A percentile compares a stretch with the other conserved stretches of the same genome.
Evolutionary conservation across 1,139 yeast species (phyloP).

Genomic region (Yamadazyma friedrichii): DNA sequence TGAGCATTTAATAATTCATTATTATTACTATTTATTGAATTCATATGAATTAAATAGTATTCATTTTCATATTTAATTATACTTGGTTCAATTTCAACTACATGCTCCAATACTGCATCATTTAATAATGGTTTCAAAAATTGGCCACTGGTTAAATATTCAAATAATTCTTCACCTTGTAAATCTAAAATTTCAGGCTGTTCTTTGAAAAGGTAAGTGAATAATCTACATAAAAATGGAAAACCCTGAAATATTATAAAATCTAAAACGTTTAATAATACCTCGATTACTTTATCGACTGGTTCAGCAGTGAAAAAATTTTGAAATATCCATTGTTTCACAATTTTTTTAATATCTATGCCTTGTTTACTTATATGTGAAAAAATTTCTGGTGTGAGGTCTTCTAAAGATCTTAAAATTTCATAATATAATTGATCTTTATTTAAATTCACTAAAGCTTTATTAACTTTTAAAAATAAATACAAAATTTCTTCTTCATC

Average conservation of each 20-base stretch:
- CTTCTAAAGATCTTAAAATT: conserved; percentile 38
- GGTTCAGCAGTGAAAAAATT: conserved; percentile 22
- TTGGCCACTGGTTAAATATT: conserved; percentile 23
- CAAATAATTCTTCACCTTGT: conserved; percentile 30
- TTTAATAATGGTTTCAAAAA: conserved; percentile 18
- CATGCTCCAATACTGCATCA: conserved; percentile 13
- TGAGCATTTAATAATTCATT: conserved; percentile 40
- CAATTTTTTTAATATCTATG: conserved; percentile 26
- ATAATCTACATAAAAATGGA: conserved; percentile 32
- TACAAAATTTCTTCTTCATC: conserved; percentile 32
- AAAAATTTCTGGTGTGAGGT: conserved; percentile 25
- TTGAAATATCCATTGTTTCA: conserved; percentile 23
- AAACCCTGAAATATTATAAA: conserved; percentile 43
- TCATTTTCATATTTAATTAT: conserved; percentile 46
- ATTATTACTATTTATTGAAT: conserved; percentile 37
- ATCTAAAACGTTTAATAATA: conserved; percentile 27
- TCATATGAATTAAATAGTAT: conserved; percentile 40
- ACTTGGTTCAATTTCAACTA: conserved; percentile 26
- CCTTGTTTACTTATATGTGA: conserved; percentile 41
- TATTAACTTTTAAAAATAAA: conserved; percentile 34
- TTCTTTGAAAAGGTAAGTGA: conserved; percentile 23
- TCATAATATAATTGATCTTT: conserved; percentile 41
- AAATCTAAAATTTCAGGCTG: conserved; percentile 21
- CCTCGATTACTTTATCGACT: conserved; percentile 5
- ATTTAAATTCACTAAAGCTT: conserved; percentile 25